Evolutionary conservation across 495 filamentous ascomycete species (phyloP), one percentile per base, ranked within the genome.

Genomic region (Thermochaetoides thermophila): DNA sequence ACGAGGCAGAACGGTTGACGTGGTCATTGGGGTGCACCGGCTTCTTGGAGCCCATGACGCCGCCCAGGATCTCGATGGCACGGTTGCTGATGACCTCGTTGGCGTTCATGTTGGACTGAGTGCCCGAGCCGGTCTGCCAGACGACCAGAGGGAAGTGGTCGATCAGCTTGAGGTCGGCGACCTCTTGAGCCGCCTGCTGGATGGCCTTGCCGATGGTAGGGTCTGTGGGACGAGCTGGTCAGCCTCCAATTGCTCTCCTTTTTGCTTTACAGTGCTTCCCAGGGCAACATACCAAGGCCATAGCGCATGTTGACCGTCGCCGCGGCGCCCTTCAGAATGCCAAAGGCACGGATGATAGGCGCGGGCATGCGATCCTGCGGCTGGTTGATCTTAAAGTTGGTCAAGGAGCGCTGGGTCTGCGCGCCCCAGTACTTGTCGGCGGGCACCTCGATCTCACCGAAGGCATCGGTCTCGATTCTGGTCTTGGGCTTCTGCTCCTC

Each of bases 81-180:
- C 89, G 84, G 71, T 97, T 97, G 38, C 87, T 94, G 62, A 97
- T 97, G 56, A 97, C 89, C 63, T 97, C 89, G 62, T 97, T 97
- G 55, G 89, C 86, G 68, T 97, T 97, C 89, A 97, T 97, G 74
- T 97, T 97, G 53, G 85, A 93, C 65, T 97, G 89, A 17, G 89
- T 97, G 48, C 89, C 89, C 12, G 91, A 96, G 36, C 89, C 89
- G 23, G 89, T 97, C 61, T 97, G 89, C 89, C 89, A 97, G 50
- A 97, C 87, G 33, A 96, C 89, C 31, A 97, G 79, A 35, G 86
- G 89, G 65, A 97, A 97, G 73, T 97, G 89, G 60, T 94, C 85
- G 52, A 92, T 58, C 42, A 96, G 77, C 71, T 95, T 93, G 48
- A 87, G 75, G 43, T 79, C 77, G 27, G 86, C 85, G 24, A 97